Evolutionary conservation across 2,329 filamentous ascomycete genomes (phyloP), one percentile per base, ranked within the genome.

Genomic region (Pseudogymnoascus sp.): DNA sequence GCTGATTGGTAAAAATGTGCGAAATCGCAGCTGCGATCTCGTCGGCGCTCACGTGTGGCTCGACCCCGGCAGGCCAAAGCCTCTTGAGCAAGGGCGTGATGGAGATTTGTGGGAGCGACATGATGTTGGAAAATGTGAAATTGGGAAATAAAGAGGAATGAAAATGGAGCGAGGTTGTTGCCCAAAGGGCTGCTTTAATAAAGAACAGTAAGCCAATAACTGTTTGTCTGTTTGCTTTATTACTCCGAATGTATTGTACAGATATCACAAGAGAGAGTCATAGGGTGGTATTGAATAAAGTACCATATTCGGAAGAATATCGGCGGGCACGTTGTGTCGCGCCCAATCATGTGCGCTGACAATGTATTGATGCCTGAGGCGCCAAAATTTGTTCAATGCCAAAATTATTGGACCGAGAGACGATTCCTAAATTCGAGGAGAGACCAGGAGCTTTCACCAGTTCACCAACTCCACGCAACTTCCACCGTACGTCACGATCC

Each of bases 1-100:
- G 81, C 68, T 87, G 86, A 77, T 97, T 89, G 64, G 92, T 93
- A 76, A 97, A 97, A 73, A 97, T 96, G 72, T 93, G 82, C 4
- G 91, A 88, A 70, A 97, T 88, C 62, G 93, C 93, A n/a, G 88
- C 82, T 65, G 93, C 91, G 74, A 99, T 95, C 74, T 97, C 91
- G 60, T 85, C 80, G 11, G 93, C 86, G 14, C 86, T 85, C 63
- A 93, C 88, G 3, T 77, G 73, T 40, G 75, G 70, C 14, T 76
- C 73, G 23, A 75, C 70, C 65, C 81, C 73, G 37, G 71, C 76
- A 65, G 77, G 88, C 88, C 89, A 91, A 46, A 93, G 81, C 64
- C 89, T 84, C 72, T 86, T 86, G 64, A 93, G 83, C 34, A 93
- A 79, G 40, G 87, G 85, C 68, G 89, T 89, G 75, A 93, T 89